Evolutionary conservation across 768 basidiomycete species (phyloP), one percentile per base, ranked within the genome.

Genomic region (Infundibulicybe gibba): DNA sequence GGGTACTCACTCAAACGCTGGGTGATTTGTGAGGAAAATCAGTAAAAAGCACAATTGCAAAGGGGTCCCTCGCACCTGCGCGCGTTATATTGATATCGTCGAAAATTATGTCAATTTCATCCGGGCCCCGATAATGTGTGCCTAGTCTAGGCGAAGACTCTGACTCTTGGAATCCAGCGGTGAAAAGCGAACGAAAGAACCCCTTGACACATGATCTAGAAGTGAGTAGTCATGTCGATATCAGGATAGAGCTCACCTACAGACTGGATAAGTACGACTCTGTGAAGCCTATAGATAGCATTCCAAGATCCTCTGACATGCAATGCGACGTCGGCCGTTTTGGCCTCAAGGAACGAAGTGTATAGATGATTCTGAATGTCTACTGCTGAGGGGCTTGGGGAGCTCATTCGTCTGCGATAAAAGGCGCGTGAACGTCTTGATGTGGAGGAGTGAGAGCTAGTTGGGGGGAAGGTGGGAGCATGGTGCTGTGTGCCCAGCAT

Each of bases 51-150:
- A 30, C 40, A 49, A 15, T 35, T 25, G 15, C 13, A 35, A 70
- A 25, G 25, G 8, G 25, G 8, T 8, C 25, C 25, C 25, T 25
- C 82, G 55, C 35, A 90, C 89, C 89, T 61, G 90, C 79, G 54
- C 92, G 76, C 6, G 91, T 91, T 60, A 95, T 94, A 59, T 94
- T 95, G 13, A 71, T 77, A 60, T 94, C 93, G 58, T 92, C 85
- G 52, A 94, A 87, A 39, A 74, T 71, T 38, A 94, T 70, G 52
- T 82, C 72, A 42, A 94, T 77, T 49, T 83, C 76, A 44, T 84
- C 79, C 2, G 71, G 58, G 13, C 59, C 63, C 43, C 53, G 49
- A 40, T 51, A 54, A 14, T 58, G 58, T 38, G 46, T 53, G 37
- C 58, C 51, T n/a, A 56, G 59, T 25, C 66, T 50, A 40, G 59